A percentile compares a stretch with the other conserved stretches of the same genome.
phyloP scores from a whole-genome alignment of 1,284 basidiomycete genomes.

The Lentinula novae-zelandiae region DNA sequence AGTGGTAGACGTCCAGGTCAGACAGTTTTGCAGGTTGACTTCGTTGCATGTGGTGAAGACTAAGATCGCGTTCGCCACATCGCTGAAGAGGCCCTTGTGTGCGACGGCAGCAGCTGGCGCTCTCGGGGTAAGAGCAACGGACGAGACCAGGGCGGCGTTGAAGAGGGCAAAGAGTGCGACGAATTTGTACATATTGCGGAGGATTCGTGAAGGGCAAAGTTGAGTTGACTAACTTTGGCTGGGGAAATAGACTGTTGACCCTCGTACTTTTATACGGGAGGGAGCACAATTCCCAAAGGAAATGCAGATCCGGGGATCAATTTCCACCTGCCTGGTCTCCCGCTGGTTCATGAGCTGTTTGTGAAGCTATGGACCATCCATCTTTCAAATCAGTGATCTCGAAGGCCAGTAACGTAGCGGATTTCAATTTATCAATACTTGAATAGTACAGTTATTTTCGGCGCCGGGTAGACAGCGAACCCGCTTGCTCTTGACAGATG shows the following conservation, averaged over 20 bases:
- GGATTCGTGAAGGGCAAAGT: neutral
- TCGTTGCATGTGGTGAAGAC: constrained; percentile 1
- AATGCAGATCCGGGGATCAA: neutral
- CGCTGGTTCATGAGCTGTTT: neutral
- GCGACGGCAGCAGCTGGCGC: neutral
- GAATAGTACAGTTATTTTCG: neutral
- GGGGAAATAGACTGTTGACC: neutral
- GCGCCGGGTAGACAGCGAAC: neutral
- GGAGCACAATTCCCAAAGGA: neutral
- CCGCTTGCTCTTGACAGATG: neutral
- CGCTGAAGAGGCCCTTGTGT: neutral
- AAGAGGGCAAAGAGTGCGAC: constrained; percentile 5
- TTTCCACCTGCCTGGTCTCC: neutral
- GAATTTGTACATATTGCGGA: constrained; percentile 1
- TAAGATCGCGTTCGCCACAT: neutral
- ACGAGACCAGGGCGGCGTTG: neutral
- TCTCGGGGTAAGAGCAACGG: neutral
- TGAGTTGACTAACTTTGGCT: neutral
- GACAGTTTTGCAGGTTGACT: neutral
- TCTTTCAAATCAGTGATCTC: neutral
- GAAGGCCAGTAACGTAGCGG: neutral
- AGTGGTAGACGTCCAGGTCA: constrained; percentile 1
- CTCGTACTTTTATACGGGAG: constrained; percentile 2
- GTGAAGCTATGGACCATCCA: neutral
- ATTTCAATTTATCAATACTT: neutral